phyloP scores from a whole-genome alignment of 2,329 filamentous ascomycete genomes.

The Hypomyces perniciosus region DNA sequence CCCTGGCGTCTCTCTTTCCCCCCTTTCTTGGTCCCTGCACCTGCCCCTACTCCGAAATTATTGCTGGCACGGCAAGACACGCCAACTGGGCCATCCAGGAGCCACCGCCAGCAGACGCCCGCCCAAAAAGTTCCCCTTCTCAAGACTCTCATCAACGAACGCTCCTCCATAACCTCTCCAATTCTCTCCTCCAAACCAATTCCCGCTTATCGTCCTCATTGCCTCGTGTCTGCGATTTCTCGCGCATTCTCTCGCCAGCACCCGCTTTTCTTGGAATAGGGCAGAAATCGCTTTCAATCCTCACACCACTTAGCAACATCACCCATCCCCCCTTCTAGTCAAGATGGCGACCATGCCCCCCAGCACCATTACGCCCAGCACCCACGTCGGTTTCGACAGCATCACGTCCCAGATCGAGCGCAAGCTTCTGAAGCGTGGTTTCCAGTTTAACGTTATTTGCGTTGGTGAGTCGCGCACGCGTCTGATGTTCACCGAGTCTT shows the following conservation, averaged over 20 bases:
- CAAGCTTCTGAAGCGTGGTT: slow-evolving; percentile 98
- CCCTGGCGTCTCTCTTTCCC: slow-evolving; percentile 31
- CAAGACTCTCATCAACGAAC: slow-evolving; percentile 19
- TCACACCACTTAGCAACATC: slow-evolving; percentile 18
- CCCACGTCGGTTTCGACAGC: slow-evolving; percentile 99
- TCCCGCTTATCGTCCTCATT: slow-evolving; percentile 16
- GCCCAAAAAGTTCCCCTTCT: slow-evolving; percentile 35
- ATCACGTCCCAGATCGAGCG: slow-evolving; percentile 99
- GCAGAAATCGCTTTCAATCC: slow-evolving; percentile 19
- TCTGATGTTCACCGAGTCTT: not conserved
- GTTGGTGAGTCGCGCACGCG: slow-evolving; percentile 66
- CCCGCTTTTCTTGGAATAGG: slow-evolving; percentile 32
- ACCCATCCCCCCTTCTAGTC: slow-evolving; percentile 16
- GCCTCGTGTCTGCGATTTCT: slow-evolving; percentile 11
- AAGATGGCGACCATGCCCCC: slow-evolving; percentile 61
- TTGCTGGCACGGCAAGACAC: slow-evolving; percentile 36
- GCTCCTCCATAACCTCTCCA: slow-evolving; percentile 23
- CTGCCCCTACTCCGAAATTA: slow-evolving; percentile 42
- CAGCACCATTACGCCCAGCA: slow-evolving; percentile 77
- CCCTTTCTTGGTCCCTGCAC: slow-evolving; percentile 38
- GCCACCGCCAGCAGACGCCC: slow-evolving; percentile 19
- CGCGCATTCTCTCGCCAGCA: slow-evolving; percentile 21
- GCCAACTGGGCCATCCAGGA: slow-evolving; percentile 10
- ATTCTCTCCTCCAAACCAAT: slow-evolving; percentile 20
- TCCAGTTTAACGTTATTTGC: slow-evolving; percentile 99